A percentile compares a stretch with the other conserved stretches of the same genome.
Evolutionary conservation across 805 yeast species (phyloP).

Genomic region (Metschnikowia reukaufii): DNA sequence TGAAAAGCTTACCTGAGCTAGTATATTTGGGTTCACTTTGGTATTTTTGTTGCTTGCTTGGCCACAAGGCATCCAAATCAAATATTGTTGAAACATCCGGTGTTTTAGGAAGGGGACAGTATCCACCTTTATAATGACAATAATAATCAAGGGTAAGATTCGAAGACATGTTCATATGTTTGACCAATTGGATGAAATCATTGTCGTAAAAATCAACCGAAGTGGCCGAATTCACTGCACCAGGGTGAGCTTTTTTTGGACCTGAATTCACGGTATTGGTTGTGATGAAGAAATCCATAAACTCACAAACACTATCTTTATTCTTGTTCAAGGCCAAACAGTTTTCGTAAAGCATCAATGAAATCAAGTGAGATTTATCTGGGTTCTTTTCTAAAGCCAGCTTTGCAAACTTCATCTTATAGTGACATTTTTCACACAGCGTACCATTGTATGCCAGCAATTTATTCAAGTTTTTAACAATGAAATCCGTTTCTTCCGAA

Average conservation of each 20-base stretch:
- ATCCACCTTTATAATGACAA: constrained; percentile 48
- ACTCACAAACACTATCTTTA: constrained; percentile 33
- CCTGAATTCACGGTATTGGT: constrained; percentile 30
- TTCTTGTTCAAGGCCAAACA: constrained; percentile 32
- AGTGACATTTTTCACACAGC: constrained; percentile 36
- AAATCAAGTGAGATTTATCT: constrained; percentile 34
- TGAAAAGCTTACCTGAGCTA: constrained; percentile 41
- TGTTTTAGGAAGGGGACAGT: constrained; percentile 53
- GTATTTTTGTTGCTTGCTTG: constrained; percentile 30
- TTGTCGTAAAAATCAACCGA: constrained; percentile 38
- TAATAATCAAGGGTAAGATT: constrained; percentile 46
- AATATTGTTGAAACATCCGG: constrained; percentile 46
- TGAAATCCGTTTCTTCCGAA: constrained; percentile 29
- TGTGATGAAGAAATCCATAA: constrained; percentile 38
- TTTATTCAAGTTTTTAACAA: constrained; percentile 27
- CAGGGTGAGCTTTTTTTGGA: constrained; percentile 19
- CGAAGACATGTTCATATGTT: constrained; percentile 36
- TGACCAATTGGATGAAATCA: constrained; percentile 39
- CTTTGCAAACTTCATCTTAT: constrained; percentile 33
- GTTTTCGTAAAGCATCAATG: constrained; percentile 36
- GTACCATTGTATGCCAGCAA: constrained; percentile 34
- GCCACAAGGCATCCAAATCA: constrained; percentile 37
- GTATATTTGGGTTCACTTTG: constrained; percentile 32
- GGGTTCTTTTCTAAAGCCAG: constrained; percentile 29
- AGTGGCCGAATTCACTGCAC: constrained; percentile 21